phyloP scores from a whole-genome alignment of 768 basidiomycete genomes.

The Amanita inopinata region DNA sequence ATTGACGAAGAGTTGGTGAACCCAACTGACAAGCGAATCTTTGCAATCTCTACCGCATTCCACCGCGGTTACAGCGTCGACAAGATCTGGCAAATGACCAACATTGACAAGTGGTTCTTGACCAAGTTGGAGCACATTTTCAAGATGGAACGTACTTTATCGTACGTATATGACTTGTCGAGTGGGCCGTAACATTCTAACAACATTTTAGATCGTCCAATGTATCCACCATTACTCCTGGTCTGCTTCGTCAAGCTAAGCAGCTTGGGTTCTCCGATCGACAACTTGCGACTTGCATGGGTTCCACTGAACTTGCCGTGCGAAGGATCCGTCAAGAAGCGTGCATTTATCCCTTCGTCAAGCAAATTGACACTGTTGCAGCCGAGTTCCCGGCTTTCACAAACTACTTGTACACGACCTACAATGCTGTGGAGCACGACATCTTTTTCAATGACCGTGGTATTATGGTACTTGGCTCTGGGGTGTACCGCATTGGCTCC shows the following conservation, averaged over 20 bases:
- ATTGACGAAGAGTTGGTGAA: constrained; percentile 90
- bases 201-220: constrained; percentile 40
- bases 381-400: constrained; percentile 98
- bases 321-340: constrained; percentile 81
- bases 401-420: constrained; percentile 97
- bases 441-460: constrained; percentile 83
- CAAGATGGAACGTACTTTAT: constrained; percentile 67
- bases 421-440: constrained; percentile 95
- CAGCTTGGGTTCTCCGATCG: constrained; percentile 95
- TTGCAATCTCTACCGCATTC: constrained; percentile 92
- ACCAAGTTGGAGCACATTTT: constrained; percentile 78
- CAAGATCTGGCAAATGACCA: constrained; percentile 96
- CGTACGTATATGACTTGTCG: constrained; percentile 36
- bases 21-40: constrained; percentile 95
- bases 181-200: not conserved
- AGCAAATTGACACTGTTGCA: constrained; percentile 98
- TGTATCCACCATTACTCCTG: constrained; percentile 50
- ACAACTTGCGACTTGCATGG: constrained; percentile 73
- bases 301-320: constrained; percentile 89
- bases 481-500: constrained; percentile 97
- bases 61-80: constrained; percentile 90
- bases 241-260: constrained; percentile 73
- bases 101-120: constrained; percentile 98
- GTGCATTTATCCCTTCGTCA: constrained; percentile 82
- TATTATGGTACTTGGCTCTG: constrained; percentile 95